These are phyloP conservation scores for Moringa oleifera DNA, from an alignment of 345 rosid genomes.

Conservation along the genomic window DNA sequence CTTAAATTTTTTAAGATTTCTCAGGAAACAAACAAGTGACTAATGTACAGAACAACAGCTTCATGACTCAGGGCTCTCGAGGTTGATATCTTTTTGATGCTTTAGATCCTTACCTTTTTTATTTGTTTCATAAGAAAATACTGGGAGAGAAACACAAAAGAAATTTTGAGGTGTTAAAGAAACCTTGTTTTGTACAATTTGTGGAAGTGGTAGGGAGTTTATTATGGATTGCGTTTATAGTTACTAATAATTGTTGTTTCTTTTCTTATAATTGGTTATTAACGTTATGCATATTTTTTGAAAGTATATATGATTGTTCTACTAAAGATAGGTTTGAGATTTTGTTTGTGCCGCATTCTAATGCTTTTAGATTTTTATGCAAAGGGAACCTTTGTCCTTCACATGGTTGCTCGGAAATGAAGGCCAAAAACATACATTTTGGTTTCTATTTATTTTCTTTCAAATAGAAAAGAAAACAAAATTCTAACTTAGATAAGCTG, in stretches of 20 bases:
- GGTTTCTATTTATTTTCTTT: too few relatives aligned
- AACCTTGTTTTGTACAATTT: conserved; percentile 13
- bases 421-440: too few relatives aligned
- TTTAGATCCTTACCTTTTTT: not conserved
- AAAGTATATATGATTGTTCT: not conserved
- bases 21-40: conserved; percentile 1
- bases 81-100: conserved; percentile 23
- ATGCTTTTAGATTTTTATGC: too few relatives aligned
- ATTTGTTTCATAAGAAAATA: conserved; percentile 2
- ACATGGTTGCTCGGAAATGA: too few relatives aligned
- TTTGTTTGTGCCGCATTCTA: too few relatives aligned
- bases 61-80: conserved; percentile 48
- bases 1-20: conserved; percentile 16
- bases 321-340: not conserved
- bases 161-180: not conserved
- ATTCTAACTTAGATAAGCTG: too few relatives aligned
- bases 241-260: not conserved
- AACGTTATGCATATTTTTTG: not conserved
- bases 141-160: not conserved
- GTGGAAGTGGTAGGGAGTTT: conserved; percentile 5
- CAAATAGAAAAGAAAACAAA: too few relatives aligned
- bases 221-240: not conserved
- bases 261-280: not conserved
- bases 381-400: too few relatives aligned
- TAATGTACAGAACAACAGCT: conserved; percentile 56